phyloP scores from a whole-genome alignment of 352 stramenopile species.

The Halophytophthora batemanensis region DNA sequence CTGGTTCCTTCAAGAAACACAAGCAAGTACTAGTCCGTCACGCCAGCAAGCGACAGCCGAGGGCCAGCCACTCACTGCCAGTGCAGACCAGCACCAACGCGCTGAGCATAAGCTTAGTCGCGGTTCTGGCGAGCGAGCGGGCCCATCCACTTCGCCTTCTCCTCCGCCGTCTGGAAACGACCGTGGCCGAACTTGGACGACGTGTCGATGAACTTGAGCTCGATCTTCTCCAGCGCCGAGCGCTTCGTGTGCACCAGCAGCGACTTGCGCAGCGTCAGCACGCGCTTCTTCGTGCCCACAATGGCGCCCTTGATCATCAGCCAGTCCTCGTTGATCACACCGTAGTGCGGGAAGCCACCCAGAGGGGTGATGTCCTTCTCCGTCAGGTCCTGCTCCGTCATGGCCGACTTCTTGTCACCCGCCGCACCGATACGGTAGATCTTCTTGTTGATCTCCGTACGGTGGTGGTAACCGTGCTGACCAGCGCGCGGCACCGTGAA shows the following conservation, averaged over 20 bases:
- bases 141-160: slow-evolving; percentile 99
- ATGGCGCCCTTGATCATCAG: slow-evolving; percentile 99
- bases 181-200: slow-evolving; percentile 99
- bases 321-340: slow-evolving; percentile 99
- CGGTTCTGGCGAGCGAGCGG: slow-evolving; percentile 92
- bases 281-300: slow-evolving; percentile 98
- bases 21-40: slow-evolving; percentile 16
- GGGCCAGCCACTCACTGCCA: slow-evolving; percentile 13
- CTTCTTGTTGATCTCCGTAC: slow-evolving; percentile 99
- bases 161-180: slow-evolving; percentile 99
- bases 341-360: slow-evolving; percentile 99
- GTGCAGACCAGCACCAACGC: slow-evolving; percentile 6
- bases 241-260: slow-evolving; percentile 97
- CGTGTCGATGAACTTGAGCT: slow-evolving; percentile 95
- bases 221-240: slow-evolving; percentile 96
- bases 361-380: slow-evolving; percentile 99
- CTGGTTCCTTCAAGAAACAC: slow-evolving; percentile 1
- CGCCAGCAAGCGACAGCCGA: slow-evolving; percentile 19
- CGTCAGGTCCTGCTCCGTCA: slow-evolving; percentile 99
- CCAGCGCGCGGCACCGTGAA: slow-evolving; percentile 98
- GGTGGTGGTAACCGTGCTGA: slow-evolving; percentile 99
- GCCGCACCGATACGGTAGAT: slow-evolving; percentile 98
- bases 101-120: slow-evolving; percentile 52
- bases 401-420: slow-evolving; percentile 93
- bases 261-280: slow-evolving; percentile 98